Evolutionary conservation across 2,329 filamentous ascomycete species (phyloP).

Genomic region (Microascus cirrosus): DNA sequence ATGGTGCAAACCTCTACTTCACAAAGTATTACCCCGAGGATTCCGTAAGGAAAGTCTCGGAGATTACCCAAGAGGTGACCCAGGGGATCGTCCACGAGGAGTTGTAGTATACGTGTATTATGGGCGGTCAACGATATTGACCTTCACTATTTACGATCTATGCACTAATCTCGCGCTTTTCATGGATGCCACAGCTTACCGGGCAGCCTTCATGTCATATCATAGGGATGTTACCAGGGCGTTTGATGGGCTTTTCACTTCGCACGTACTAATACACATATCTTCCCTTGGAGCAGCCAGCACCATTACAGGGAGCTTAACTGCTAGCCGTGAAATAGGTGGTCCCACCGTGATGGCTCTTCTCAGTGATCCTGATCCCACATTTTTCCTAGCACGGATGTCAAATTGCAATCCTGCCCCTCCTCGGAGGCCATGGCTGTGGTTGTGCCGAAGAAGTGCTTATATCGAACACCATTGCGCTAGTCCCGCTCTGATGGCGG

Average conservation of each 20-base stretch:
- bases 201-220: neutral
- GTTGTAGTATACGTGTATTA: neutral
- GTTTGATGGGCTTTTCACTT: neutral
- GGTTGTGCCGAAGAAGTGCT: constrained; percentile 99
- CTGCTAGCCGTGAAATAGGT: neutral
- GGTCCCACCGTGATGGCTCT: neutral
- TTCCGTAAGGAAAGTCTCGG: neutral
- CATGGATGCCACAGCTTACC: neutral
- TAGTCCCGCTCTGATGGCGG: constrained; percentile 8
- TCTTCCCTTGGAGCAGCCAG: neutral
- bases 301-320: neutral
- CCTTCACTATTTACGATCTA: neutral
- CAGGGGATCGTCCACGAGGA: constrained; percentile 2
- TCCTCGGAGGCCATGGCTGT: constrained; percentile 56
- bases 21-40: constrained; percentile 5
- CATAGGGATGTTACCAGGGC: neutral
- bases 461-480: constrained; percentile 44
- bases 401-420: constrained; percentile 96
- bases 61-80: neutral
- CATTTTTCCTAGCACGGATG: constrained; percentile 71
- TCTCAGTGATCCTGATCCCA: neutral
- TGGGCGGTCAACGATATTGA: neutral
- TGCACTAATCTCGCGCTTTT: neutral
- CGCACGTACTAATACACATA: neutral
- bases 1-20: constrained; percentile 6